Base-by-base conservation (phyloP, 2,329 filamentous ascomycete species). In the Westerdykella sp. region DNA sequence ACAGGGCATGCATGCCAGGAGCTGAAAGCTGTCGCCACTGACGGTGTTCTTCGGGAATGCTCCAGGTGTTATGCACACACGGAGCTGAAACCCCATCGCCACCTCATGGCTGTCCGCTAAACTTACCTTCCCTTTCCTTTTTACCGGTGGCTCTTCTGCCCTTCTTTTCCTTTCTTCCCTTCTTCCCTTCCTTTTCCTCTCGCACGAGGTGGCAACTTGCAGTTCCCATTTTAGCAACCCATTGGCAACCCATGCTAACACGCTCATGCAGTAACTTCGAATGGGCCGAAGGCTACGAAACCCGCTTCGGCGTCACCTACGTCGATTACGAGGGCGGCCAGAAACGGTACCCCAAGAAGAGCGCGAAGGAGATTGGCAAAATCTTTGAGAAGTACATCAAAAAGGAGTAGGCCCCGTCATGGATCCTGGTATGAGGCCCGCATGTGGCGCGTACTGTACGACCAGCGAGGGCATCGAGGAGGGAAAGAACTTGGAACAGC, bases 271-370 rank as follows among this genome's bases (percentile, higher is more conserved):
- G 76, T 69, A 91, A 91, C 72, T 91, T 91, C 58, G 87, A 91
- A 68, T 91, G 86, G 86, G 85, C 87, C n/a, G 87, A 94, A 65
- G 87, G 87, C 10, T 95, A 91, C 61, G 83, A 87, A 70, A 93
- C 87, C 35, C 78, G 87, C 34, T 94, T 94, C 57, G 87, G 87
- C 21, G 86, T 89, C 44, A 87, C 83, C 6, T 93, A 77, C 63
- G 87, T 94, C 41, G 87, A 94, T 69, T 94, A 93, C 65, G 72
- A 79, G 55, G 79, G 87, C 53, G 83, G 80, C 18, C 88, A 94
- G 74, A 86, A 83, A 73, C 75, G 87, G 40, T 77, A 83, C 54
- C 83, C 87, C 32, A 95, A 95, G 78, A 87, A 89, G 78, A 93
- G 86, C 65, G 87, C 85, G 15, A 78, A 75, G 67, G 76, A 78